Evolutionary conservation across 202 grass and related monocot genomes (phyloP).

Genomic region (Cymbopogon flexuosus): DNA sequence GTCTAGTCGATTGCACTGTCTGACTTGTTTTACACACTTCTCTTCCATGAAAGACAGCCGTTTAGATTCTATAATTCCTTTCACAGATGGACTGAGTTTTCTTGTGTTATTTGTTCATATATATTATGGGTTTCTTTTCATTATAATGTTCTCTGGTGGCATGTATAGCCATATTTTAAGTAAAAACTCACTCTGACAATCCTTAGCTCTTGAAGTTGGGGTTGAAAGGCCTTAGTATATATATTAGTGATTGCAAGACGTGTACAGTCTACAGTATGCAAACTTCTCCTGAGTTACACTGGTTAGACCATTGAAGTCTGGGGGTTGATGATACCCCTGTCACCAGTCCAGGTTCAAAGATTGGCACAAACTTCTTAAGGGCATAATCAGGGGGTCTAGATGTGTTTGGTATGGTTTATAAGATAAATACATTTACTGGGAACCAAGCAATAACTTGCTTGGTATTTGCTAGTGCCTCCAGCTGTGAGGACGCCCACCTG

Average conservation of each 20-base stretch:
- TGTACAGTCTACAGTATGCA: not conserved
- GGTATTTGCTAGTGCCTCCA: not conserved
- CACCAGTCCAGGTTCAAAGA: not conserved
- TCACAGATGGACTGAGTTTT: not conserved
- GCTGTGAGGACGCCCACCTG: not conserved
- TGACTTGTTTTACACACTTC: not conserved
- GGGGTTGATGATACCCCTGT: not conserved
- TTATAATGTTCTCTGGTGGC: constrained; percentile 10
- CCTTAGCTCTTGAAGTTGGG: not conserved
- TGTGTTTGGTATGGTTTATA: not conserved
- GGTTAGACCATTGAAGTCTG: not conserved
- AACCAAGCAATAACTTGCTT: not conserved
- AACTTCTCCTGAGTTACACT: not conserved
- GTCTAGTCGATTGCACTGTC: constrained; percentile 16
- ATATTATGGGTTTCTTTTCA: not conserved
- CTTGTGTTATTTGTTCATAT: not conserved
- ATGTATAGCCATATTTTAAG: not conserved
- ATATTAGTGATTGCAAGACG: not conserved
- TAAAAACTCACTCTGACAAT: not conserved
- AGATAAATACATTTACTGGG: not conserved
- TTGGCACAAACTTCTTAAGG: not conserved
- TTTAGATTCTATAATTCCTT: not conserved
- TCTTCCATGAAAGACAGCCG: not conserved
- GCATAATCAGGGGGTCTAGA: not conserved
- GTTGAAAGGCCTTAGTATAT: not conserved